Evolutionary conservation across 148 eudicot species (phyloP), one percentile per base, ranked within the genome.

Genomic region (Silene latifolia): DNA sequence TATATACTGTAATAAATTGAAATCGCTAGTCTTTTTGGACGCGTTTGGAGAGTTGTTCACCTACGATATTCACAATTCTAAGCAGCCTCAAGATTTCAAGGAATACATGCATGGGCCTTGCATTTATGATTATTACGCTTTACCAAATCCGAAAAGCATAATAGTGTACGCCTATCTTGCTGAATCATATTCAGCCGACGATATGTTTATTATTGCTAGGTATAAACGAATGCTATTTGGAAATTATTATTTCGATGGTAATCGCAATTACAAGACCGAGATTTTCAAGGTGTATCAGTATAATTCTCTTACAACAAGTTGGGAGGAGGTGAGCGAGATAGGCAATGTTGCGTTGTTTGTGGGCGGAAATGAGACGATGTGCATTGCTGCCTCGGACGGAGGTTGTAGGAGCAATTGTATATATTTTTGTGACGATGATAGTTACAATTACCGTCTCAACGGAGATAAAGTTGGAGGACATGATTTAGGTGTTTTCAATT

Each of bases 391-490:
- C 20, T 67, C 54, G 1, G 54, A 44, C 1, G 71, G 21, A 8
- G 64, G 44, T 11, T 72, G 74, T 32, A 19, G 53, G 8, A 57
- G 51, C 24, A 72, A 72, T 58, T 72, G 74, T 44, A 58, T 72
- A 17, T 72, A 72, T 39, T 72, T 57, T 72, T 58, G 64, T 14
- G 64, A 72, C 10, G 74, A 72, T 12, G 27, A 29, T 0, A n/a
- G 27, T n/a, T n/a, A n/a, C n/a, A n/a, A n/a, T n/a, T n/a, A n/a
- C n/a, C n/a, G n/a, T n/a, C n/a, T n/a, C n/a, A n/a, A n/a, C n/a
- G n/a, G n/a, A n/a, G n/a, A n/a, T n/a, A n/a, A n/a, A n/a, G 64
- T 58, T 0, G 63, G 63, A 56, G 74, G 64, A 4, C 64, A 35
- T 32, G 74, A 72, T 54, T 27, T 11, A 23, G 74, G 74, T 4